A percentile compares a stretch with the other conserved stretches of the same genome.
Conservation (phyloP, 331 rosid species). For the Erythrophleum ivorense region DNA sequence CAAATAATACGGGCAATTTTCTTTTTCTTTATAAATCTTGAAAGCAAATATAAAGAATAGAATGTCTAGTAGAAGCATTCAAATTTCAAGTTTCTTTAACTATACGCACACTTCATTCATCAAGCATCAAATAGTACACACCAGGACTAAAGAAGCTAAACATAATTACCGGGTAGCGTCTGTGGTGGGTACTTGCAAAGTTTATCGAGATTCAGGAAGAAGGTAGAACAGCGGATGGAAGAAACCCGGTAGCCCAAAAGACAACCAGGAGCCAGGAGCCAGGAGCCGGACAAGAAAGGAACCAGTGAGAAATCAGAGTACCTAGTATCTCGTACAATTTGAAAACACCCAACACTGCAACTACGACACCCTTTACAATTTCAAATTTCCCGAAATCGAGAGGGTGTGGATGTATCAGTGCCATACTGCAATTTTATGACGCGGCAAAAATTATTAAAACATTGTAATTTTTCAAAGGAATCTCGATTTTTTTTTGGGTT, state of each 20-base stretch:
- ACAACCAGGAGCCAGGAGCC: not conserved
- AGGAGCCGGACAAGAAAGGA: not conserved
- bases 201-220: constrained; percentile 6
- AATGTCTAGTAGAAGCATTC: not conserved
- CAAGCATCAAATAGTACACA: not conserved
- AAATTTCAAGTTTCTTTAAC: not conserved
- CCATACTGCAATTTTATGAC: not conserved
- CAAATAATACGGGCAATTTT: not conserved
- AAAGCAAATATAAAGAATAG: not conserved
- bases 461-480: not conserved
- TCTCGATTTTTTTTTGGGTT: no score
- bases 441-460: not conserved
- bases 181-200: not conserved
- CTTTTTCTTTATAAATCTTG: not conserved
- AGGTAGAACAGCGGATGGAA: not conserved
- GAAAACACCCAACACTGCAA: not conserved
- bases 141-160: constrained; percentile 3
- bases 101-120: not conserved
- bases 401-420: not conserved
- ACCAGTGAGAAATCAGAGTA: no score
- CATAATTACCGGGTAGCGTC: no score
- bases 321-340: not conserved
- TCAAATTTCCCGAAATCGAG: not conserved
- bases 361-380: not conserved
- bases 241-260: not conserved